Evolutionary conservation across 139 green algal species (phyloP).

Genomic region (Spirogloea muscicola): DNA sequence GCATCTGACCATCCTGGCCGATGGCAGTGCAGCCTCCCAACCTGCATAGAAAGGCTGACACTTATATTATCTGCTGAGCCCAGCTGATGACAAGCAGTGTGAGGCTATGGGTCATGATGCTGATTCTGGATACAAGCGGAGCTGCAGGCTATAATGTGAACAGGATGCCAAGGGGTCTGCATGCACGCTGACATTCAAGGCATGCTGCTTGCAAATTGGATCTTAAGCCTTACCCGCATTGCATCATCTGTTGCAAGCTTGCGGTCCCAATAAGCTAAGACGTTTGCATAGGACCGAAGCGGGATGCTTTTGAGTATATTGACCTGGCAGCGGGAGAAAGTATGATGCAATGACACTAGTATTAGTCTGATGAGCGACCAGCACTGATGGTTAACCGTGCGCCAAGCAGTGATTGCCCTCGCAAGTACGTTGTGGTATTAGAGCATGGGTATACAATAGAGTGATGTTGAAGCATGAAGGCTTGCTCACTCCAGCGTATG

Average conservation of each 20-base stretch:
- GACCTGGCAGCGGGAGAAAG: neutral
- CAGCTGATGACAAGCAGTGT: too few species aligned
- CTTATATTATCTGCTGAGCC: too few species aligned
- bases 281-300: conserved; percentile 15
- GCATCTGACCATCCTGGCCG: conserved; percentile 73
- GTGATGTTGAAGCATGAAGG: neutral
- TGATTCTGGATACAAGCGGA: too few species aligned
- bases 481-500: conserved; percentile 57
- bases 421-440: neutral
- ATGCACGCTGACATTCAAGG: too few species aligned
- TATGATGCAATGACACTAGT: neutral
- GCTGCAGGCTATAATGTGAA: too few species aligned
- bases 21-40: conserved; percentile 61
- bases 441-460: neutral
- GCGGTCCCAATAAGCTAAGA: conserved; percentile 6
- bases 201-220: too few species aligned
- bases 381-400: neutral
- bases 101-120: too few species aligned
- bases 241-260: conserved; percentile 17
- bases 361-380: neutral
- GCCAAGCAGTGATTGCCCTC: neutral
- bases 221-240: too few species aligned
- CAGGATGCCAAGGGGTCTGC: too few species aligned
- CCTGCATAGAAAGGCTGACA: too few species aligned
- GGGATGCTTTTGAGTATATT: conserved; percentile 13